phyloP scores from a whole-genome alignment of 208 protist genomes.

The Trypanosoma conorhini region DNA sequence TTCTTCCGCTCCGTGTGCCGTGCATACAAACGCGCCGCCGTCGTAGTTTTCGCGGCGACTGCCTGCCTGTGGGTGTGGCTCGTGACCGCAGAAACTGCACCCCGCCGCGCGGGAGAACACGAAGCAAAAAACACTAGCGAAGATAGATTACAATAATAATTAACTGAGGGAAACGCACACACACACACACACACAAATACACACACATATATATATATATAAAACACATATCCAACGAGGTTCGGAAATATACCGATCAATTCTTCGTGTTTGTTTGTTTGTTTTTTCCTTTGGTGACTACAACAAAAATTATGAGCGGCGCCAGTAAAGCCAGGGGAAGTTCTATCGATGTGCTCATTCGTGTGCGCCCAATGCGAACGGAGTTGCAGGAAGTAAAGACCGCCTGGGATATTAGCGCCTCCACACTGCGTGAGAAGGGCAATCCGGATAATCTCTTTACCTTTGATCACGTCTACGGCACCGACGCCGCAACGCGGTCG shows the following conservation, averaged over 20 bases:
- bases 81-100: too few relatives aligned
- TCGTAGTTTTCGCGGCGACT: too few relatives aligned
- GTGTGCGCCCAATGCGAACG: slow-evolving; percentile 54
- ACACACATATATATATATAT: slow-evolving; percentile 11
- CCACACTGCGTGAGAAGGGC: slow-evolving; percentile 44
- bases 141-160: too few relatives aligned
- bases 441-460: slow-evolving; percentile 71
- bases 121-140: too few relatives aligned
- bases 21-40: not conserved
- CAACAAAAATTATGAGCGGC: slow-evolving; percentile 1
- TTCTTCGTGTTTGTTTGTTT: not conserved
- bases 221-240: not conserved
- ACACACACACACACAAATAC: slow-evolving; percentile 20
- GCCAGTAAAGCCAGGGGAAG: slow-evolving; percentile 22
- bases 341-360: slow-evolving; percentile 71
- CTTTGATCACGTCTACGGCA: slow-evolving; percentile 71
- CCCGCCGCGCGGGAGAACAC: too few relatives aligned
- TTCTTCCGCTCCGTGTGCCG: not conserved
- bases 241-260: not conserved
- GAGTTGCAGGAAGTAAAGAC: slow-evolving; percentile 47
- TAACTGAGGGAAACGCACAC: too few relatives aligned
- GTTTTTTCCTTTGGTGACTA: not conserved
- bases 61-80: too few relatives aligned
- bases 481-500: slow-evolving; percentile 34
- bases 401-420: slow-evolving; percentile 27